Evolutionary conservation across 768 basidiomycete species (phyloP).

Genomic region (Leccinum subgranulosum): DNA sequence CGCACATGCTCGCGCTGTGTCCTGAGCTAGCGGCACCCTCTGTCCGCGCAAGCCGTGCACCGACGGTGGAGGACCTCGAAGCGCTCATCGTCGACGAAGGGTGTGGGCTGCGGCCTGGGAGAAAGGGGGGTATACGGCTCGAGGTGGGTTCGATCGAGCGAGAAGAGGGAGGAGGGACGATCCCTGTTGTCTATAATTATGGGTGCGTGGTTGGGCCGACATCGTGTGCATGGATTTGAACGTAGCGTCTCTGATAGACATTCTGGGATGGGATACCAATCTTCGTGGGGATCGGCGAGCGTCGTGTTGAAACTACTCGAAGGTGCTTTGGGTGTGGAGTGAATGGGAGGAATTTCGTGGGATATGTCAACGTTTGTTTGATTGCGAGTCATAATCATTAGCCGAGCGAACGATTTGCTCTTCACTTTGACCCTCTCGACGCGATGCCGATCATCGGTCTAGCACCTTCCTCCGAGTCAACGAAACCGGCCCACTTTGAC

Average conservation of each 20-base stretch:
- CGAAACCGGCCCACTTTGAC: constrained; percentile 76
- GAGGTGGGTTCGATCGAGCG: constrained; percentile 43
- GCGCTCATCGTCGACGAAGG: constrained; percentile 49
- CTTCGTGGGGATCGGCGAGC: constrained; percentile 63
- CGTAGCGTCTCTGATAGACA: constrained; percentile 38
- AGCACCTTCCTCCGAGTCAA: constrained; percentile 37
- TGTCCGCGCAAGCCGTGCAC: constrained; percentile 41
- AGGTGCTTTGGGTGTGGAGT: constrained; percentile 28
- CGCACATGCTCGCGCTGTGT: constrained; percentile 47
- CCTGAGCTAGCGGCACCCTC: constrained; percentile 59
- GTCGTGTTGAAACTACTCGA: constrained; percentile 48
- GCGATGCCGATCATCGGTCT: constrained; percentile 70
- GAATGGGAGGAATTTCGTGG: neutral
- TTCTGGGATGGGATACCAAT: constrained; percentile 59
- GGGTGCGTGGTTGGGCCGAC: constrained; percentile 40
- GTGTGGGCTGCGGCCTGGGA: constrained; percentile 62
- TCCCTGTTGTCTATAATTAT: constrained; percentile 62
- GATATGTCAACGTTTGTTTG: neutral
- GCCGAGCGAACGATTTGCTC: neutral
- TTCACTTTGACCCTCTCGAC: neutral
- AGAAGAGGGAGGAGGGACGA: constrained; percentile 20
- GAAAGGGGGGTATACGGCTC: constrained; percentile 67
- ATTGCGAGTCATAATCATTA: neutral
- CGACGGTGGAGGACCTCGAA: constrained; percentile 48
- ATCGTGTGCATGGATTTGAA: neutral